Evolutionary conservation across 768 basidiomycete genomes (phyloP).

Genomic region (Hortiboletus flavorubellus): DNA sequence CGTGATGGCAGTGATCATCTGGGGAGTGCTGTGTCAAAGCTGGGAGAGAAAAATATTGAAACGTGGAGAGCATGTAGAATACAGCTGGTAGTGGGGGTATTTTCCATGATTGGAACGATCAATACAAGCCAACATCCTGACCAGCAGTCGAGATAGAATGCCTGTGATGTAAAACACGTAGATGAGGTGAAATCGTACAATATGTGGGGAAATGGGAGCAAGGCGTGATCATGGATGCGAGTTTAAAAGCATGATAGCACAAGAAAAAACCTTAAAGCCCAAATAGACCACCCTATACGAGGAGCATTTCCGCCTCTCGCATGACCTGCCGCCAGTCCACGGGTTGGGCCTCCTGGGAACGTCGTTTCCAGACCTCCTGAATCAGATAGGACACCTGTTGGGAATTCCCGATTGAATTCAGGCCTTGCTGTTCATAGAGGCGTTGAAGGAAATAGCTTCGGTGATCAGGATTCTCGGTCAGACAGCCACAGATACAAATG

Average conservation of each 20-base stretch:
- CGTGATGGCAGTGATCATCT: background rate
- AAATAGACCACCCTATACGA: constrained; percentile 44
- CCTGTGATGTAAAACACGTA: constrained; percentile 9
- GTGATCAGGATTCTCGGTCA: constrained; percentile 50
- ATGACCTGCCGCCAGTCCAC: constrained; percentile 66
- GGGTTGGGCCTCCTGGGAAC: constrained; percentile 23
- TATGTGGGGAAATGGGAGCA: background rate
- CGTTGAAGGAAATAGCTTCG: constrained; percentile 42
- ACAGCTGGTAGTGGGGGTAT: constrained; percentile 23
- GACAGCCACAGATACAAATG: constrained; percentile 68
- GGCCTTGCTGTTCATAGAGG: constrained; percentile 49
- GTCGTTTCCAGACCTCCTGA: constrained; percentile 55
- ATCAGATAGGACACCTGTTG: constrained; percentile 52
- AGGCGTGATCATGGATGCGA: background rate
- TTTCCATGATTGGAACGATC: constrained; percentile 16
- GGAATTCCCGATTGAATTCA: constrained; percentile 60
- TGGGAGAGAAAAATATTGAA: background rate
- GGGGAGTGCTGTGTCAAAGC: background rate
- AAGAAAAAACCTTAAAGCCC: background rate
- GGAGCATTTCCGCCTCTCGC: constrained; percentile 48
- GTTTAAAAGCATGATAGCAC: constrained; percentile 5
- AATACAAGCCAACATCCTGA: constrained; percentile 19
- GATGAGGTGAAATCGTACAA: constrained; percentile 12
- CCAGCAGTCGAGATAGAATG: constrained; percentile 17
- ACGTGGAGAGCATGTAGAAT: constrained; percentile 13